These are phyloP conservation scores for Fusarium poae DNA, from an alignment of 2,329 filamentous ascomycete species.

Conservation along the genomic window DNA sequence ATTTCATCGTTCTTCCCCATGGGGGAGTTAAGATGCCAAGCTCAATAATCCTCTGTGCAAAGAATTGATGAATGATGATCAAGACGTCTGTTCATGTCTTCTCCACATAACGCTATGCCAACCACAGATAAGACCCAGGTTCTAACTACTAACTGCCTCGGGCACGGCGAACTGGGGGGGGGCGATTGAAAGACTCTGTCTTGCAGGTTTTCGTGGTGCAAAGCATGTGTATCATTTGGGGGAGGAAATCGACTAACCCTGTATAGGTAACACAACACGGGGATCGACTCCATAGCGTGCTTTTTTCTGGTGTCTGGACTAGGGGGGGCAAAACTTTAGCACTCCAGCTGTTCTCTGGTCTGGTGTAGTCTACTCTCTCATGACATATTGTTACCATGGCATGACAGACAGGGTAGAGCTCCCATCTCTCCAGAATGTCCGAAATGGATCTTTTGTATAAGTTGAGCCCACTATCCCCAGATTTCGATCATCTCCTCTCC, in stretches of 20 bases:
- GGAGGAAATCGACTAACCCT: constrained; percentile 1
- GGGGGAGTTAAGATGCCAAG: constrained; percentile 1
- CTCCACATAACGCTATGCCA: constrained; percentile 9
- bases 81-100: background rate
- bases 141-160: constrained; percentile 5
- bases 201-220: constrained; percentile 18
- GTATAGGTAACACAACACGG: constrained; percentile 17
- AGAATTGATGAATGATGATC: background rate
- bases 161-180: constrained; percentile 11
- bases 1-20: constrained; percentile 1
- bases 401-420: constrained; percentile 12
- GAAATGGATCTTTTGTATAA: constrained; percentile 28
- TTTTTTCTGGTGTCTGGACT: background rate
- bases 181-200: background rate
- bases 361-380: constrained; percentile 3
- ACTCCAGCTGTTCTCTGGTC: background rate
- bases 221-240: background rate
- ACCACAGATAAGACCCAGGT: constrained; percentile 5
- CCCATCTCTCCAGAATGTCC: background rate
- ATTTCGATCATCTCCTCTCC: constrained; percentile 23
- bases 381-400: background rate
- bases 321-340: constrained; percentile 23
- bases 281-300: constrained; percentile 30
- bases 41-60: background rate
- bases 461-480: constrained; percentile 39